These are phyloP conservation scores for Macrolepiota fuliginosa DNA, from an alignment of 768 basidiomycete species.

Conservation along the genomic window DNA sequence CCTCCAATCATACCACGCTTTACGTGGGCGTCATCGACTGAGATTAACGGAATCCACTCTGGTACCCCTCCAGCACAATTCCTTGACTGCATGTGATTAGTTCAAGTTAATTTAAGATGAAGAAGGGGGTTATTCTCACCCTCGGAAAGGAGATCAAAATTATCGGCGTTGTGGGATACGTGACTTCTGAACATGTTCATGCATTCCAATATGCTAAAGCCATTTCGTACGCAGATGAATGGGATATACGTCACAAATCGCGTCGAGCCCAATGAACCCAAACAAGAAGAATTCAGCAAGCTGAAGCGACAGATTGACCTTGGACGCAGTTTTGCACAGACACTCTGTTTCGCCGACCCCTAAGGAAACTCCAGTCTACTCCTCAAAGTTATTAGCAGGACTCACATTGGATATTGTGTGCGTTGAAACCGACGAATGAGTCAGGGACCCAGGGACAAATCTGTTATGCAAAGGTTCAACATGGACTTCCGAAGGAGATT, in stretches of 20 bases:
- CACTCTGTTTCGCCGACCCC: constrained; percentile 70
- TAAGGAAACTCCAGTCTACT: constrained; percentile 17
- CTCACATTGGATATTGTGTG: constrained; percentile 58
- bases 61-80: constrained; percentile 46
- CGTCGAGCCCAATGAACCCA: constrained; percentile 67
- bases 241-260: constrained; percentile 61
- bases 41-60: constrained; percentile 60
- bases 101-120: constrained; percentile 61
- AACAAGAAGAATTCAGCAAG: constrained; percentile 24
- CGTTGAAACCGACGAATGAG: constrained; percentile 56
- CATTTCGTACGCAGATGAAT: constrained; percentile 39
- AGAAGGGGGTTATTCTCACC: constrained; percentile 42
- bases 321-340: constrained; percentile 54
- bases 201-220: constrained; percentile 39
- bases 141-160: constrained; percentile 18
- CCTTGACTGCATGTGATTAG: constrained; percentile 41
- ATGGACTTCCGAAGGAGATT: constrained; percentile 59
- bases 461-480: constrained; percentile 47
- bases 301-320: constrained; percentile 14
- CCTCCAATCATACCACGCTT: constrained; percentile 79
- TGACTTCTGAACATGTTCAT: constrained; percentile 66
- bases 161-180: constrained; percentile 12
- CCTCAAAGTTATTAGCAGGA: neutral
- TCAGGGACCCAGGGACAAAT: constrained; percentile 51
- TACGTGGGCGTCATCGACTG: constrained; percentile 79